Evolutionary conservation across 768 basidiomycete species (phyloP), one percentile per base, ranked within the genome.

Genomic region (Boletus barrowsii): DNA sequence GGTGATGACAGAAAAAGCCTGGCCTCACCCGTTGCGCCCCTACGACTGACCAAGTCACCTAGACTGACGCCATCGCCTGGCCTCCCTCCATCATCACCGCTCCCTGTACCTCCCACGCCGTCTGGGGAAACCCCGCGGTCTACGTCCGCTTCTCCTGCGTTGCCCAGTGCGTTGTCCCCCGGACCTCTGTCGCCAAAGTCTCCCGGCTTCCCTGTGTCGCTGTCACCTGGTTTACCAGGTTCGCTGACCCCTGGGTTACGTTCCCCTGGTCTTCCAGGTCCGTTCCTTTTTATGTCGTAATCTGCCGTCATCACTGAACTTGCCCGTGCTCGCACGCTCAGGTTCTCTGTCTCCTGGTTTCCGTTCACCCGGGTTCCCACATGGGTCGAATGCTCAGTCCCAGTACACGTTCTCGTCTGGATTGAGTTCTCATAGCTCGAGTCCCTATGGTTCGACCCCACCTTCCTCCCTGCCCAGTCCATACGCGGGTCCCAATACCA

Each of bases 41-140:
- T 70, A 0, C 61, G 68, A 11, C 33, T 70, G 18, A 53, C 52
- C 49, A 70, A 72, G 57, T 57, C 62, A 1, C 66, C 68, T 11
- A 60, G 57, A n/a, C 43, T 57, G 24, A 32, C 63, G 3, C 55
- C 59, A 4, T 68, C 59, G 8, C 51, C 62, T 43, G 41, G 58
- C 44, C 30, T 52, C 32, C 53, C 56, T 37, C 61, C 59, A 9
- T 51, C 54, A 9, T 63, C 61, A 2, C 65, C 63, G 10, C 53
- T 65, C 11, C 53, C 55, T 2, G 40, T 51, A 2, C 48, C 57
- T 13, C 51, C 58, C 5, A 26, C 15, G 6, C 15, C 32, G 10
- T n/a, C 43, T 41, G 55, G 47, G 20, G 55, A 56, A 24, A 22
- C 24, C 30, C 15, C 47, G 7, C 53, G 50, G 44, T 57, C 49